Evolutionary conservation across 768 basidiomycete species (phyloP).

Genomic region (Candolleomyces aberdarensis): DNA sequence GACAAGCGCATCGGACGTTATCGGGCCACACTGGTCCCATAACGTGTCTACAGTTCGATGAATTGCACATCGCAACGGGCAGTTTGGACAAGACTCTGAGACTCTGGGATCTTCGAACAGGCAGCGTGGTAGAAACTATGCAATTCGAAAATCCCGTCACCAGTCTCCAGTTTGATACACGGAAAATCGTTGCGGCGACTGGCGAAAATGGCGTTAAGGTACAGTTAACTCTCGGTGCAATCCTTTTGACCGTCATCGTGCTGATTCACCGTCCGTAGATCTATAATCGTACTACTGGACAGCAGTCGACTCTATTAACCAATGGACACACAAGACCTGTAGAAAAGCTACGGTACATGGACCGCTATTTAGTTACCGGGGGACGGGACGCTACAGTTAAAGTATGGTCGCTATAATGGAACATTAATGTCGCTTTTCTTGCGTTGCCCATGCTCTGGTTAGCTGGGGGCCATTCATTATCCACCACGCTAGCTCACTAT

Average conservation of each 20-base stretch:
- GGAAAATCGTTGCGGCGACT: conserved; percentile 88
- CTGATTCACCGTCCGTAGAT: conserved; percentile 46
- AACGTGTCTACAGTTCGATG: conserved; percentile 95
- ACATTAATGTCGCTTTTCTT: background rate
- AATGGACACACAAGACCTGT: conserved; percentile 95
- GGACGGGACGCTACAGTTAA: conserved; percentile 84
- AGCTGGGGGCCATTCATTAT: too few relatives aligned
- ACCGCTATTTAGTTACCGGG: conserved; percentile 89
- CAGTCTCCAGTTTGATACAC: conserved; percentile 88
- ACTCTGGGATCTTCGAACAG: conserved; percentile 95
- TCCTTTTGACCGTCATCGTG: background rate
- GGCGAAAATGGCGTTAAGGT: conserved; percentile 95
- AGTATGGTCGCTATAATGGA: conserved; percentile 81
- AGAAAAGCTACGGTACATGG: conserved; percentile 91
- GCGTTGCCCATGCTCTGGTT: too few relatives aligned
- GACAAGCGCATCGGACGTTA: conserved; percentile 91
- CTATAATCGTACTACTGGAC: conserved; percentile 92
- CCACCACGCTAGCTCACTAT: too few relatives aligned
- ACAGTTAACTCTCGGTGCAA: conserved; percentile 11
- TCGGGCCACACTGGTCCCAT: conserved; percentile 91
- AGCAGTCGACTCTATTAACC: conserved; percentile 77
- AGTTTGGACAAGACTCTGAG: conserved; percentile 91
- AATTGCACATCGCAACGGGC: conserved; percentile 88
- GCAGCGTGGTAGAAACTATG: conserved; percentile 83
- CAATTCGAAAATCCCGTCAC: conserved; percentile 90